Conservation (phyloP, 805 yeast species). For the Saccharomyces jurei region DNA sequence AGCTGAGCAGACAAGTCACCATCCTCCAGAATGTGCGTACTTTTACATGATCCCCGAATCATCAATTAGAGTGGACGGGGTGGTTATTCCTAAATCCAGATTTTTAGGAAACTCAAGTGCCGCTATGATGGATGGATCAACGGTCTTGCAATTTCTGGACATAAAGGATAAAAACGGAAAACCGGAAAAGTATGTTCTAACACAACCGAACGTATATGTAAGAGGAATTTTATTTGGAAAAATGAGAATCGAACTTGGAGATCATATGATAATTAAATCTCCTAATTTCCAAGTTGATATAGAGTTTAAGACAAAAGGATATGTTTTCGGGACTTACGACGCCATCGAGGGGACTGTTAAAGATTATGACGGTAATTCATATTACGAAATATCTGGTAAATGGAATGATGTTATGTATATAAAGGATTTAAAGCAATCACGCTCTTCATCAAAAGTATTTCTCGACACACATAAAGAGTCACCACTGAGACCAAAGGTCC, state of each 20-base stretch:
- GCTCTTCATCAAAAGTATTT: conserved; percentile 40
- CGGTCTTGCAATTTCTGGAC: conserved; percentile 60
- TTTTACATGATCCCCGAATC: conserved; percentile 79
- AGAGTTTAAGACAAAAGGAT: conserved; percentile 92
- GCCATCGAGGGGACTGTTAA: conserved; percentile 71
- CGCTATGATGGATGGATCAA: conserved; percentile 91
- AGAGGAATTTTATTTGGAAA: conserved; percentile 89
- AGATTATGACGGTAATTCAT: conserved; percentile 43
- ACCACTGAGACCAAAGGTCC: conserved; percentile 57
- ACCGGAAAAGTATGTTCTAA: conserved; percentile 67
- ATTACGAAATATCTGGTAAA: conserved; percentile 73
- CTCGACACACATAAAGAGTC: conserved; percentile 51
- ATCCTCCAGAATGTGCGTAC: conserved; percentile 95
- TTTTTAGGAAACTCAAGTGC: conserved; percentile 95
- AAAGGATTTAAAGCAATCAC: conserved; percentile 40
- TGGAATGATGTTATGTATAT: conserved; percentile 86
- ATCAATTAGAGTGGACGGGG: conserved; percentile 81
- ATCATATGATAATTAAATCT: conserved; percentile 73
- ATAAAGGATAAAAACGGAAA: conserved; percentile 37
- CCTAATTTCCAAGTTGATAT: conserved; percentile 61
- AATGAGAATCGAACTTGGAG: conserved; percentile 86
- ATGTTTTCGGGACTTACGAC: conserved; percentile 86
- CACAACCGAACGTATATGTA: conserved; percentile 95
- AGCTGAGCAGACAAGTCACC: conserved; percentile 94
- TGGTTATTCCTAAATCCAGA: conserved; percentile 75